Evolutionary conservation across 768 basidiomycete genomes (phyloP).

Genomic region (Collybia sordida): DNA sequence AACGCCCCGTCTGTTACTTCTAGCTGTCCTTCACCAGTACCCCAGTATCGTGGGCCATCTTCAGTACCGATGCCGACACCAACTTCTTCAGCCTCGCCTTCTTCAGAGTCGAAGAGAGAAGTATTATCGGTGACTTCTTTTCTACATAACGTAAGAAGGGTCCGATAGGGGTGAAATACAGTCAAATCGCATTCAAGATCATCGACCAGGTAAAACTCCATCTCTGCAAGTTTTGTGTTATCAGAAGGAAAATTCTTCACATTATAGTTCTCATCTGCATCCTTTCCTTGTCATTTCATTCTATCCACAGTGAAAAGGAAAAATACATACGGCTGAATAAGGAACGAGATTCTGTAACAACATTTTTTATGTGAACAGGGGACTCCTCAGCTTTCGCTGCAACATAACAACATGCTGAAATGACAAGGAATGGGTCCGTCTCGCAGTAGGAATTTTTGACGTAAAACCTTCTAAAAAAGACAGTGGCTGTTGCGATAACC

Average conservation of each 20-base stretch:
- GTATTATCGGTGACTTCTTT: conserved; percentile 46
- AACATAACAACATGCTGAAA: conserved; percentile 92
- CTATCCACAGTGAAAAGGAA: neutral
- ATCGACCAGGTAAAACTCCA: conserved; percentile 98
- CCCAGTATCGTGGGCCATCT: conserved; percentile 74
- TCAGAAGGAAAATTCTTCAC: conserved; percentile 84
- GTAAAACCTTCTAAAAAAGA: conserved; percentile 97
- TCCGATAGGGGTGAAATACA: conserved; percentile 94
- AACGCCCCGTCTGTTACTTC: conserved; percentile 75
- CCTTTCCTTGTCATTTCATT: neutral
- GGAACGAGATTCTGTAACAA: conserved; percentile 78
- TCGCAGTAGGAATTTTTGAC: conserved; percentile 94
- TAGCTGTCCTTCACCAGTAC: conserved; percentile 75
- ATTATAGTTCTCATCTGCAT: conserved; percentile 61
- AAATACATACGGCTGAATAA: conserved; percentile 68
- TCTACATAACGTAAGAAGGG: conserved; percentile 75
- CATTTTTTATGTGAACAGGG: conserved; percentile 91
- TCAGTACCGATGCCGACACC: conserved; percentile 46
- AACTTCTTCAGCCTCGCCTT: conserved; percentile 56
- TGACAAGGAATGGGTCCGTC: conserved; percentile 92
- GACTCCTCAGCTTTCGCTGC: conserved; percentile 98
- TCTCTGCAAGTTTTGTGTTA: conserved; percentile 91
- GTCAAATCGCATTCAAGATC: conserved; percentile 94
- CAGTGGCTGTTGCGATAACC: conserved; percentile 90
- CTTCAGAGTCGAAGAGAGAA: conserved; percentile 39